These are phyloP conservation scores for Fusarium circinatum DNA, from an alignment of 2,329 filamentous ascomycete genomes.

Conservation along the genomic window DNA sequence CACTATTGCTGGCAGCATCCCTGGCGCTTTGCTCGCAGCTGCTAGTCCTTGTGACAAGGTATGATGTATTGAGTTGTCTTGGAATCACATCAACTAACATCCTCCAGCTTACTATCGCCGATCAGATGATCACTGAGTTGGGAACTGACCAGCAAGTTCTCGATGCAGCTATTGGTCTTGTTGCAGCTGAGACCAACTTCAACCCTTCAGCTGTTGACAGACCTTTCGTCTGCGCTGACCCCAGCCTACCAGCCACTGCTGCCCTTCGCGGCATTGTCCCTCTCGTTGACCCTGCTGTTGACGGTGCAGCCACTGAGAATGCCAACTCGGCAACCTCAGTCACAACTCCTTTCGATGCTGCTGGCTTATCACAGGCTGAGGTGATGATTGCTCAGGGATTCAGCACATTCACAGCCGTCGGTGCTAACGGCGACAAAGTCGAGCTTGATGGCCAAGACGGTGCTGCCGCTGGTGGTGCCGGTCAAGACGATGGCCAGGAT, in stretches of 20 bases:
- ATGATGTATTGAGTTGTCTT: neutral
- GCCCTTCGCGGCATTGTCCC: constrained; percentile 74
- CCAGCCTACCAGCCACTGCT: constrained; percentile 68
- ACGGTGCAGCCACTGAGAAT: constrained; percentile 66
- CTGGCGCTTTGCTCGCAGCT: constrained; percentile 70
- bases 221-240: constrained; percentile 72
- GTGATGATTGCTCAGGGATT: constrained; percentile 71
- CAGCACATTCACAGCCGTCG: constrained; percentile 64
- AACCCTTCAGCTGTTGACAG: constrained; percentile 71
- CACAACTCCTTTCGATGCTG: constrained; percentile 64
- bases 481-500: constrained; percentile 57
- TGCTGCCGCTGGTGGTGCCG: constrained; percentile 39
- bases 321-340: constrained; percentile 66
- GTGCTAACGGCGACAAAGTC: constrained; percentile 46
- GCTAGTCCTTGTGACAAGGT: constrained; percentile 74
- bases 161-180: constrained; percentile 69
- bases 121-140: constrained; percentile 70
- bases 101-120: constrained; percentile 67
- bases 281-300: constrained; percentile 72
- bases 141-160: constrained; percentile 69
- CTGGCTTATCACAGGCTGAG: constrained; percentile 73
- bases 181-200: constrained; percentile 78
- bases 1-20: constrained; percentile 70
- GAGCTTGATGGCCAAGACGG: constrained; percentile 51
- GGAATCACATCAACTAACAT: constrained; percentile 24